Base-by-base conservation (phyloP, 192 early-diverging fungal species). In the Linnemannia schmuckeri region DNA sequence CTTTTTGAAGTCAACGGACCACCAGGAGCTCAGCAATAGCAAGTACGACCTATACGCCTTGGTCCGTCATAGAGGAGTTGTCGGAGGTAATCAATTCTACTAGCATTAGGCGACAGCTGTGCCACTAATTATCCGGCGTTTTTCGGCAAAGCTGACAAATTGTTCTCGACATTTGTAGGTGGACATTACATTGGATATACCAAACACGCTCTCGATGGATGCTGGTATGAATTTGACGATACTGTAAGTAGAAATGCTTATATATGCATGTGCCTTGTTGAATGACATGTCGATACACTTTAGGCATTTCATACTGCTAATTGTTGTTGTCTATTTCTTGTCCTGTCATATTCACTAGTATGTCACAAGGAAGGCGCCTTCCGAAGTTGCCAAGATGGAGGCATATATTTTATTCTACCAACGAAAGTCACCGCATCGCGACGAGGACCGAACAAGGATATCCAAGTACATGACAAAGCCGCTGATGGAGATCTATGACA, bases 211-310 rank as follows among this genome's bases (percentile, higher is more conserved):
- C 24, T 78, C 42, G 89, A 89, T 74, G 63, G 46, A 0, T 79
- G 66, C 18, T 89, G 89, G 89, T 89, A 89, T 71, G 89, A 89
- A 75, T 89, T 81, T 83, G 89, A 89, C 76, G 89, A 89, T 41
- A 89, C 89, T 47, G 89, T 89, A 89, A 44, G 85, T 42, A 0
- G 13, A 54, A 15, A 3, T 13, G n/a, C 5, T 9, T 37, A 38
- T 61, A 46, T 42, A 8, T 44, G 3, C 35, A 41, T 61, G 12
- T n/a, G 20, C 49, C 49, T 52, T 52, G n/a, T 35, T 33, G 61
- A 33, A 66, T 66, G 61, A 33, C 7, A 33, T 66, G 10, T 33
- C 3, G 8, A 33, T 12, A 30, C 12, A 27, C 5, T n/a, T 33
- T 27, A 1, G 24, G 30, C 30, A 66, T 30, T 12, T 33, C n/a